Evolutionary conservation across 2,329 filamentous ascomycete genomes (phyloP).

Genomic region (Alternaria atra): DNA sequence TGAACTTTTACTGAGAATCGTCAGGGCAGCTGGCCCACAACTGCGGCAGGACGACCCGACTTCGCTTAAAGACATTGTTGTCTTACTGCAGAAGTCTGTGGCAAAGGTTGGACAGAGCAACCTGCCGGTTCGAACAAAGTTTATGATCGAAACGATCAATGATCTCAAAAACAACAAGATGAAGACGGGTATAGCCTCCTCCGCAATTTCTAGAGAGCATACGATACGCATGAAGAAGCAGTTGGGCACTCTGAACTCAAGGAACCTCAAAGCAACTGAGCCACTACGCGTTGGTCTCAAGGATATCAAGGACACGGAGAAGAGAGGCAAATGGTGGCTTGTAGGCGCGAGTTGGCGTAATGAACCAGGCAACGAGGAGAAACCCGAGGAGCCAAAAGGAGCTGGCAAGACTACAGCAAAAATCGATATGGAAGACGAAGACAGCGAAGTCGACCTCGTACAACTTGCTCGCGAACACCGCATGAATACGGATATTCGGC

Average conservation of each 20-base stretch:
- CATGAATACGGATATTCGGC: slow-evolving; percentile 85
- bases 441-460: slow-evolving; percentile 67
- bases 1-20: slow-evolving; percentile 84
- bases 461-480: slow-evolving; percentile 81
- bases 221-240: slow-evolving; percentile 89
- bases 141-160: slow-evolving; percentile 97
- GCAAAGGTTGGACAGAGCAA: slow-evolving; percentile 72
- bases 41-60: slow-evolving; percentile 89
- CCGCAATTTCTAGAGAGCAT: slow-evolving; percentile 79
- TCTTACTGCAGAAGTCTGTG: slow-evolving; percentile 77
- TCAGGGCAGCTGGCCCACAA: slow-evolving; percentile 80
- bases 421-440: slow-evolving; percentile 30
- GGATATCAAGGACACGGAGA: slow-evolving; percentile 84
- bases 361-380: slow-evolving; percentile 47
- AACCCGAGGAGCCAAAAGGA: slow-evolving; percentile 48
- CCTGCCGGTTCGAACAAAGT: slow-evolving; percentile 87
- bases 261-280: slow-evolving; percentile 75
- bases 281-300: slow-evolving; percentile 82
- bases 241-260: slow-evolving; percentile 77
- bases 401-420: slow-evolving; percentile 14
- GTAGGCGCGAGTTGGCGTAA: slow-evolving; percentile 89
- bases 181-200: slow-evolving; percentile 76
- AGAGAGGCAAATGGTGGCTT: slow-evolving; percentile 97
- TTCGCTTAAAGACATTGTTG: slow-evolving; percentile 86
- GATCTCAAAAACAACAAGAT: slow-evolving; percentile 94